Evolutionary conservation across 192 early-diverging fungal species (phyloP).

Genomic region (Jimgerdemannia flammicorona): DNA sequence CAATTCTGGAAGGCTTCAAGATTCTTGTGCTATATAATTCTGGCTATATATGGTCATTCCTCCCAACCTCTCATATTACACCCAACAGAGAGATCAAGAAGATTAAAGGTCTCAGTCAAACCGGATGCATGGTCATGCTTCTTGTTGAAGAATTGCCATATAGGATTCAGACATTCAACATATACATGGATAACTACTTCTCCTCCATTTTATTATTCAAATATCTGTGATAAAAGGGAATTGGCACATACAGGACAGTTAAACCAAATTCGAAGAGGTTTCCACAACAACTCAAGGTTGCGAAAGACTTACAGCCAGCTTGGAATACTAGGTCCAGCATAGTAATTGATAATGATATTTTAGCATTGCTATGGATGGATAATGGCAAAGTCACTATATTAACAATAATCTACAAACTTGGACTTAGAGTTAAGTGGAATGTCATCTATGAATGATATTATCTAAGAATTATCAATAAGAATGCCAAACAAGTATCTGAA

Average conservation of each 20-base stretch:
- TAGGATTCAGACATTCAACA: too few relatives aligned
- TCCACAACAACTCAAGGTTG: slow-evolving; percentile 19
- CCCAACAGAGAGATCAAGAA: too few relatives aligned
- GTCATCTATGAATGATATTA: not conserved
- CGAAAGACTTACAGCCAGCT: slow-evolving; percentile 5
- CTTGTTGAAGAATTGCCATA: too few relatives aligned
- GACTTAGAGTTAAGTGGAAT: slow-evolving; percentile 12
- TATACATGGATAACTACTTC: too few relatives aligned
- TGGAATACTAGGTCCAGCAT: not conserved
- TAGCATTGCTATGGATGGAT: slow-evolving; percentile 26
- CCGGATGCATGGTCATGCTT: too few relatives aligned
- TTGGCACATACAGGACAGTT: slow-evolving; percentile 3
- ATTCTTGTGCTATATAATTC: too few relatives aligned
- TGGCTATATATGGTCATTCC: too few relatives aligned
- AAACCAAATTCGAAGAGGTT: too few relatives aligned
- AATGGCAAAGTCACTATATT: slow-evolving; percentile 32
- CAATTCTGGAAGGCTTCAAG: too few relatives aligned
- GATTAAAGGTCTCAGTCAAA: too few relatives aligned
- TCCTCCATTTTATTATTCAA: not conserved
- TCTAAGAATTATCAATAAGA: not conserved
- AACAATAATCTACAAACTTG: slow-evolving; percentile 25
- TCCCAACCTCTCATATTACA: too few relatives aligned
- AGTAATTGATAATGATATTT: not conserved
- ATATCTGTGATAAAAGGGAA: not conserved
- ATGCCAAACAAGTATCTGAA: not conserved